Evolutionary conservation across 2,329 filamentous ascomycete species (phyloP), one percentile per base, ranked within the genome.

Genomic region (Penicillium sp.): DNA sequence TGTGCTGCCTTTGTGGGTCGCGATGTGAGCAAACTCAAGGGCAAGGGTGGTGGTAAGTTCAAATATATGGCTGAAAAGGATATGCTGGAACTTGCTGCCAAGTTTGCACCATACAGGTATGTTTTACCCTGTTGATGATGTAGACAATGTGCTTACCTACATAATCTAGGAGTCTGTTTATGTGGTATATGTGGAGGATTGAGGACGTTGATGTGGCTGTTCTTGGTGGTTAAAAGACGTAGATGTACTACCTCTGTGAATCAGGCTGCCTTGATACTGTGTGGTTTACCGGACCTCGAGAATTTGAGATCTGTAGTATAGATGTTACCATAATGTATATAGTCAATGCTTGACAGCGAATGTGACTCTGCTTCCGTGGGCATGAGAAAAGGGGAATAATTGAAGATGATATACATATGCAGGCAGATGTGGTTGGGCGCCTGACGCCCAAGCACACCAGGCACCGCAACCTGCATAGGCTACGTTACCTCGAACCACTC

Each of bases 121-220:
- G 78, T 58, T 4, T 23, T 27, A 15, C 27, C 15, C 29, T 35
- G 25, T 21, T 15, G 29, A 27, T 17, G 10, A 8, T 21, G 19
- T 27, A 38, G 27, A 19, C 17, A 25, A 27, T 4, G 21, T 62
- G 56, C 64, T 72, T 45, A 71, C 60, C 45, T 46, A 4, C 2
- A 33, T n/a, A 27, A 31, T 29, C 10, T 56, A 88, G 93, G 70
- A 94, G 89, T 67, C 73, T 97, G 43, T 96, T 96, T 70, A 97
- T 97, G 93, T 97, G 93, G 93, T 96, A 96, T 73, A 96, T 96
- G 90, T 97, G 93, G 93, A 82, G 89, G 58, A 86, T 93, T 12
- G 89, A 89, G 71, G 86, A 91, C 70, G 91, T 91, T 4, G 89
- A 95, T 73, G 77, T 93, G 23, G 77, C 77, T 27, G 81, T 82